Percentiles rank a stretch among this genome's conserved stretches.
phyloP scores from a whole-genome alignment of 768 basidiomycete species.

The Suillus lakei region DNA sequence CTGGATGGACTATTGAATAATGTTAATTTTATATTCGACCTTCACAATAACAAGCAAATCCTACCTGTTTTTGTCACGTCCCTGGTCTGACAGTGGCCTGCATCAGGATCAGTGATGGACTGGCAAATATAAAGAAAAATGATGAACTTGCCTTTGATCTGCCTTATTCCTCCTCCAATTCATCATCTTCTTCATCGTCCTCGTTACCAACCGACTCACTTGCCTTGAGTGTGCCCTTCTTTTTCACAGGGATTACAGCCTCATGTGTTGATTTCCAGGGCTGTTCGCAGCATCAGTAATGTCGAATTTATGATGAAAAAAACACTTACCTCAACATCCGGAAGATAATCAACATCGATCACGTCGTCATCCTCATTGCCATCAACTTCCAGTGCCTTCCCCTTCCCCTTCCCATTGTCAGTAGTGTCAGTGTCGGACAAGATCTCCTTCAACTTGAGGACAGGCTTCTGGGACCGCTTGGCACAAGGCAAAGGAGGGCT shows the following conservation, averaged over 20 bases:
- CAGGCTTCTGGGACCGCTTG: not conserved
- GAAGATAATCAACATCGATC: not conserved
- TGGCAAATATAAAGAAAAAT: not conserved
- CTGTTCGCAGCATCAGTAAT: not conserved
- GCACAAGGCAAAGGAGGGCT: not conserved
- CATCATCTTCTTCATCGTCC: not conserved
- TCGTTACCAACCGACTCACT: not conserved
- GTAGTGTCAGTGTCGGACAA: not conserved
- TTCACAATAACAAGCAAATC: too few species aligned
- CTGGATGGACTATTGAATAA: too few species aligned
- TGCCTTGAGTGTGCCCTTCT: not conserved
- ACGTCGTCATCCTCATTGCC: not conserved
- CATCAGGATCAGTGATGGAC: not conserved
- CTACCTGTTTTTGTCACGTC: not conserved
- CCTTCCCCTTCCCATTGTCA: not conserved
- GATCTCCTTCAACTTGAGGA: not conserved
- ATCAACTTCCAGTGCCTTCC: not conserved
- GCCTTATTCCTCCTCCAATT: not conserved
- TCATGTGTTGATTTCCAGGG: not conserved
- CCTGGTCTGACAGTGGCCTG: not conserved
- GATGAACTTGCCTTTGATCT: not conserved
- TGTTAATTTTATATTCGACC: too few species aligned
- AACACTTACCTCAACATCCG: not conserved
- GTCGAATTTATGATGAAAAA: not conserved
- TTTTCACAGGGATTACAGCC: not conserved